These are phyloP conservation scores for Rhynchosporium secalis DNA, from an alignment of 2,329 filamentous ascomycete genomes.

Conservation along the genomic window DNA sequence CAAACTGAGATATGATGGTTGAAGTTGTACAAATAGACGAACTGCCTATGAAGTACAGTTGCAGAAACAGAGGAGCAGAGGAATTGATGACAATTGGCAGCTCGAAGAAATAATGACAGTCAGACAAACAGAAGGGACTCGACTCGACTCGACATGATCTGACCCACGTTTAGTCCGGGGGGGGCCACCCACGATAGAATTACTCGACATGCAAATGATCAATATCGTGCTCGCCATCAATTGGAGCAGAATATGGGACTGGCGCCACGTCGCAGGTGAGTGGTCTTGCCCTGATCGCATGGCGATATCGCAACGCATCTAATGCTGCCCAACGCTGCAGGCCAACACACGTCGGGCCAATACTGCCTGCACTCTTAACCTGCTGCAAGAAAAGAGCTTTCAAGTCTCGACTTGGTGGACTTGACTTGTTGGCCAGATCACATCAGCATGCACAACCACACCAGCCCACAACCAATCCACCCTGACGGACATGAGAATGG, in stretches of 20 bases:
- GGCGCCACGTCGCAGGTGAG: slow-evolving; percentile 38
- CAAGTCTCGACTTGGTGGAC: slow-evolving; percentile 19
- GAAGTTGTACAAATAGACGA: slow-evolving; percentile 19
- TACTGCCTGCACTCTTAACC: background rate
- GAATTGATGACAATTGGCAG: slow-evolving; percentile 30
- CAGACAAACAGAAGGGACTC: slow-evolving; percentile 10
- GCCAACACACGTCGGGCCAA: slow-evolving; percentile 31
- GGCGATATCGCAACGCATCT: slow-evolving; percentile 32
- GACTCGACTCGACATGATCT: slow-evolving; percentile 12
- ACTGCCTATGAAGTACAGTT: slow-evolving; percentile 23
- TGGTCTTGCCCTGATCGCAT: slow-evolving; percentile 27
- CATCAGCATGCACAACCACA: slow-evolving; percentile 17
- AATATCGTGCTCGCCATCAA: slow-evolving; percentile 35
- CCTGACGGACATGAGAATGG: slow-evolving; percentile 9
- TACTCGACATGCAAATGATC: slow-evolving; percentile 34
- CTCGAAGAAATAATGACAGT: slow-evolving; percentile 14
- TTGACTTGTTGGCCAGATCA: slow-evolving; percentile 24
- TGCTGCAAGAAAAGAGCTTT: slow-evolving; percentile 23
- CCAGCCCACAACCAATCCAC: background rate
- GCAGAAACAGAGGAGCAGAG: slow-evolving; percentile 22
- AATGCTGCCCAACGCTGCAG: slow-evolving; percentile 38
- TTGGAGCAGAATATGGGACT: slow-evolving; percentile 33
- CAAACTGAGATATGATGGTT: slow-evolving; percentile 26
- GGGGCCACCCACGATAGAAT: slow-evolving; percentile 32
- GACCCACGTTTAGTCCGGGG: slow-evolving; percentile 20